Base-by-base conservation (phyloP, 1,284 basidiomycete genomes). In the Cryptococcus sp. region DNA sequence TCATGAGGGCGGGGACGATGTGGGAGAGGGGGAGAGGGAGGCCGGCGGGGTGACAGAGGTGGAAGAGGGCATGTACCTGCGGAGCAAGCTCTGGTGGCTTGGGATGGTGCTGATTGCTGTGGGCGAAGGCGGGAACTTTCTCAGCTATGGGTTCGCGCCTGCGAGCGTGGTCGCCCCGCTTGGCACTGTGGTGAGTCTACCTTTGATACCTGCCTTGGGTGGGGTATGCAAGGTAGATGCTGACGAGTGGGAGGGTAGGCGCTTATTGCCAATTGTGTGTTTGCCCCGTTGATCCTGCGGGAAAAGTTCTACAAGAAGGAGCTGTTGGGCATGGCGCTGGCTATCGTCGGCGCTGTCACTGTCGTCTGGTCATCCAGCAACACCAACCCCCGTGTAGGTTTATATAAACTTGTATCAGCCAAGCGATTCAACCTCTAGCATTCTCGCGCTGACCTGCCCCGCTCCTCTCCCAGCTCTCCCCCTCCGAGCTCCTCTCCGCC, bases 121-220 rank as follows among this genome's bases (percentile, higher is more conserved):
- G 12, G 95, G 95, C 15, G 95, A 98, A 79, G 77, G 85, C 23
- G 90, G 91, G 13, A 97, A 97, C 71, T 97, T 97, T 60, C 83
- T 92, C 54, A 88, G 89, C 1, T 97, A 91, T 64, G 88, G 84
- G 0, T 89, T 87, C 61, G 87, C 94, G 6, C 94, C 95, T 3
- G 93, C 94, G 8, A 91, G 88, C 20, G 81, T 97, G 13, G 92
- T 98, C n/a, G 94, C 95, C 1, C 95, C 94, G 18, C 81, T 98
- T 7, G 93, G 94, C 35, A 94, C 91, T 35, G 91, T 93, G 67
- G 75, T 72, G 53, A 79, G 86, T 79, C 18, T 20, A n/a, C 15
- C n/a, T 51, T 39, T 16, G 20, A 16, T 40, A 37, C 43, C 45
- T 52, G 9, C 28, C 50, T 50, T 37, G 46, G 56, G 24, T 4